Conservation (phyloP, 768 basidiomycete species). For the Naganishia kalamii region DNA sequence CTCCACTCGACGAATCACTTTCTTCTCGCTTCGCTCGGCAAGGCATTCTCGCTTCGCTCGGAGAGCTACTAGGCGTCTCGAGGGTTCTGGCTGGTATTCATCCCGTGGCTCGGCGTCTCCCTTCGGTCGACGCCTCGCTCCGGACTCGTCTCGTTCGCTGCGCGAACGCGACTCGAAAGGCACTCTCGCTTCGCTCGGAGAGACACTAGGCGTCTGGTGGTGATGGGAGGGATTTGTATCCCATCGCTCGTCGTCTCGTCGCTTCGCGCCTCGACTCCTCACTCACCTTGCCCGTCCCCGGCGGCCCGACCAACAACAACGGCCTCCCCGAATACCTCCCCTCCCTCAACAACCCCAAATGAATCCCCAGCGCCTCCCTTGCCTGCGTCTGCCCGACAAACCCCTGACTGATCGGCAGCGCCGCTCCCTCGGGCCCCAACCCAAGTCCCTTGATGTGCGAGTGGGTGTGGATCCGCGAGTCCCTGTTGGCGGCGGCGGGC, state of each 20-base stretch:
- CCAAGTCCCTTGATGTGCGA: conserved; percentile 97
- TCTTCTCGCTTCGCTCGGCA: no score
- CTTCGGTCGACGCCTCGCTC: no score
- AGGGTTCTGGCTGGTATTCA: no score
- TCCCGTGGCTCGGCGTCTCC: no score
- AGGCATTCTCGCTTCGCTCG: no score
- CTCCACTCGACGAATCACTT: no score
- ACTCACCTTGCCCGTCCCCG: conserved; percentile 79
- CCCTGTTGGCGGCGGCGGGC: conserved; percentile 35
- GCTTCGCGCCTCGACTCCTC: neutral
- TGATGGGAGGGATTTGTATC: no score
- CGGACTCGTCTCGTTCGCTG: no score
- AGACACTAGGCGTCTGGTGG: no score
- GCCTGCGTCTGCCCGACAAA: conserved; percentile 87
- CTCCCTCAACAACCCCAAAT: conserved; percentile 39
- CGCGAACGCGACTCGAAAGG: no score
- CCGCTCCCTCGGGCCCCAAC: conserved; percentile 73
- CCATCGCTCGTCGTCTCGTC: conserved; percentile 1
- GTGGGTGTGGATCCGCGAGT: conserved; percentile 54
- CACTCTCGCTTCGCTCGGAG: no score
- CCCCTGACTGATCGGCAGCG: conserved; percentile 65
- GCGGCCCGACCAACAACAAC: conserved; percentile 83
- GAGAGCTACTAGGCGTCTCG: no score
- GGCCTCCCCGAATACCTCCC: conserved; percentile 67
- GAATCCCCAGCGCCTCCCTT: conserved; percentile 57